phyloP scores from a whole-genome alignment of 1,139 yeast species.

The Pichia sp. region DNA sequence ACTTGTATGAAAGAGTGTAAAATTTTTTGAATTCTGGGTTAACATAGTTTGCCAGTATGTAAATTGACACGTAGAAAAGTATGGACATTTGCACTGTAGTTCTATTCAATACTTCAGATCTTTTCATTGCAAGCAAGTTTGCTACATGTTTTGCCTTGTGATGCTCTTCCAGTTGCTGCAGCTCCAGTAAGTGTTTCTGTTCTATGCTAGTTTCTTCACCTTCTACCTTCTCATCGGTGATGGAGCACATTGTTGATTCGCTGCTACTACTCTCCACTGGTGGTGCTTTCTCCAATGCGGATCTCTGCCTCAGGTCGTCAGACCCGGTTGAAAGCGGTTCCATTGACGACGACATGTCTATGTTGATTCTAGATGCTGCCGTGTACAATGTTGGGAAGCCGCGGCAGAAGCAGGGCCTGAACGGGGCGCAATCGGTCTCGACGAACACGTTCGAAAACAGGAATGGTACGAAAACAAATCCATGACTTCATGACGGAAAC shows the following conservation, averaged over 20 bases:
- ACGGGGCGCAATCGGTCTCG: no score
- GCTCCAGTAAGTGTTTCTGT: no score
- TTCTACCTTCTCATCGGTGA: background rate
- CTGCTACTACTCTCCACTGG: no score
- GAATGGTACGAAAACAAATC: no score
- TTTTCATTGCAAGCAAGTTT: background rate
- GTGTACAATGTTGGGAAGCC: background rate
- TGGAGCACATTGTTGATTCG: no score
- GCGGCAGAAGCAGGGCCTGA: no score
- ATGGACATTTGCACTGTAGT: conserved; percentile 14
- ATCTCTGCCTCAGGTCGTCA: conserved; percentile 4
- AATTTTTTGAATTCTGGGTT: conserved; percentile 32
- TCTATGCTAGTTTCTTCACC: background rate
- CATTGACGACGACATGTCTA: conserved; percentile 8
- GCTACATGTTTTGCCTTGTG: background rate
- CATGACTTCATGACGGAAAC: no score
- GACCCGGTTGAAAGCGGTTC: conserved; percentile 1
- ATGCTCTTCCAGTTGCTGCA: no score
- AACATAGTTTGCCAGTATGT: conserved; percentile 10
- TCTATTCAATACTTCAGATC: conserved; percentile 17
- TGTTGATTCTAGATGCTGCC: no score
- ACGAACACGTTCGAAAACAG: no score
- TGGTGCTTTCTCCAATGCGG: conserved; percentile 1
- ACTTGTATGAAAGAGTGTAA: conserved; percentile 41
- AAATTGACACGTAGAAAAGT: conserved; percentile 12